Base-by-base conservation (phyloP, 805 yeast genomes). In the Wickerhamomyces pijperi region DNA sequence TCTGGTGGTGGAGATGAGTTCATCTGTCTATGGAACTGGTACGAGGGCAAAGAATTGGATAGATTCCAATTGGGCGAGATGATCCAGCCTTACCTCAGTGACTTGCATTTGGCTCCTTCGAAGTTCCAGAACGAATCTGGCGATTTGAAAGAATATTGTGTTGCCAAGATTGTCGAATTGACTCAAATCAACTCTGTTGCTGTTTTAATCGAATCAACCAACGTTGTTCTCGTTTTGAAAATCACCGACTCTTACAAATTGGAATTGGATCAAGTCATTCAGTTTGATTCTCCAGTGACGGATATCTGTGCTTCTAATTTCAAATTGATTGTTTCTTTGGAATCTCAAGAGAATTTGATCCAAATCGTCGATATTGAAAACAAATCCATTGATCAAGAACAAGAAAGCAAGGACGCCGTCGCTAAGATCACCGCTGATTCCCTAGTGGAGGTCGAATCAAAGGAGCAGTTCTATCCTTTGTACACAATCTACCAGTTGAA, bases 1-100 rank as follows among this genome's bases (percentile, higher is more conserved):
- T 80, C 92, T 53, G 97, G 81, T 4, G 98, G 99, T 28, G 99
- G 98, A 47, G 98, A 92, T 55, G 75, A 74, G 39, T 76, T 59
- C 47, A 52, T 92, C 12, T 66, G 72, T 43, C 55, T 76, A 16
- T 90, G 97, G 97, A 68, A 83, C 44, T 87, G 97, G 95, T 57
- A 56, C 39, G 53, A 60, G 13, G 63, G 65, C 28, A 56, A 61
- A 40, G 61, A 72, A 41, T 42, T 82, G 4, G 63, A 66, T 21
- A 66, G 67, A 39, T 64, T 79, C 35, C 68, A 74, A 18, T 60
- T 81, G 19, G 61, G 68, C 20, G 63, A 65, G 0, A 41, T 63
- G 16, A 52, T 65, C 19, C 45, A 56, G 29, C 64, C 67, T 19
- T 71, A 63, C 47, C 63, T 83, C 43, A 70, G 60, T 31, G 77